Percentiles rank a stretch among this genome's conserved stretches.
These are phyloP conservation scores for Ophiosphaerella herpotricha DNA, from an alignment of 2,329 filamentous ascomycete species.

Conservation along the genomic window DNA sequence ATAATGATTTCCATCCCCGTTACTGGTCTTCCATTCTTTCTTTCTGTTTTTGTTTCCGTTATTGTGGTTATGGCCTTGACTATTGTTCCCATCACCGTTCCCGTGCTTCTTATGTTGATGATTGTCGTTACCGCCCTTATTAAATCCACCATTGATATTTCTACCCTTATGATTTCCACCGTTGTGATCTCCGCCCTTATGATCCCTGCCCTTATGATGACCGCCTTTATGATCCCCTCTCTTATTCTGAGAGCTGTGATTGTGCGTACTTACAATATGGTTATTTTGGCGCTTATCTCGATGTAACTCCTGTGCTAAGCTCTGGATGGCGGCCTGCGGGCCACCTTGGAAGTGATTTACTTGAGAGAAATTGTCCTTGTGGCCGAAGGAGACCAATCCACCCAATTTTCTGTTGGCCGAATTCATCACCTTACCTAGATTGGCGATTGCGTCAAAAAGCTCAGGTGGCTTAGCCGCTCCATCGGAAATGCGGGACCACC, in stretches of 20 bases:
- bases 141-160: background rate
- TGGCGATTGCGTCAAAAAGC: background rate
- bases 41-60: constrained; percentile 3
- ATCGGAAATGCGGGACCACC: background rate
- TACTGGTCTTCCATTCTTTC: background rate
- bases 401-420: background rate
- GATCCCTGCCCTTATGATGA: no score
- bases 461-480: background rate
- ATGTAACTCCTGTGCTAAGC: background rate
- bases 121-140: background rate
- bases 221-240: no score
- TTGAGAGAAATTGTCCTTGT: background rate
- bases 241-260: no score
- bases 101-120: no score
- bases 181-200: background rate
- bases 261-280: no score
- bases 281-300: background rate
- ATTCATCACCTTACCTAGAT: background rate
- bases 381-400: background rate
- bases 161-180: background rate
- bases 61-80: background rate
- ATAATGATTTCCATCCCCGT: background rate
- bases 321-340: no score
- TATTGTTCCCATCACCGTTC: background rate
- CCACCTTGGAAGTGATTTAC: background rate